These are phyloP conservation scores for Fragaria nilgerrensis DNA, from an alignment of 306 rosid genomes.

Conservation along the genomic window DNA sequence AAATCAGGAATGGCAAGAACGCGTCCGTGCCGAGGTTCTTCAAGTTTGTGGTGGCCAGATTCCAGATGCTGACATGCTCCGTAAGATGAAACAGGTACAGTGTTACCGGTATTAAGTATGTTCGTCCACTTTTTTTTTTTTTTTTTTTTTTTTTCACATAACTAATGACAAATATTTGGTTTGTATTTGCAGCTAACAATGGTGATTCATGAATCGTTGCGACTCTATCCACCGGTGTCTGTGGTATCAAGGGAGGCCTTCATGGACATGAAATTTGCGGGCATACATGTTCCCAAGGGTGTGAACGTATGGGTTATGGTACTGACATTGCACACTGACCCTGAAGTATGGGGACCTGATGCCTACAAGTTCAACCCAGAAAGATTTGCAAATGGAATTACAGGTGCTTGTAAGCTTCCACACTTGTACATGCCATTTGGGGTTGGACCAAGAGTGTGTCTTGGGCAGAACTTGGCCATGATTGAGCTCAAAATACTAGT, in stretches of 20 bases:
- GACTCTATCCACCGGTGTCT: constrained; percentile 20
- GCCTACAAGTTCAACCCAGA: constrained; percentile 26
- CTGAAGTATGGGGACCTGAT: constrained; percentile 26
- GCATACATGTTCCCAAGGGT: constrained; percentile 17
- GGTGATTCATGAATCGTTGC: constrained; percentile 32
- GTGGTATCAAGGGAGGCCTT: constrained; percentile 26
- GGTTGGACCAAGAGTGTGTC: constrained; percentile 25
- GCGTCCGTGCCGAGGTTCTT: constrained; percentile 37
- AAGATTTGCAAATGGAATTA: constrained; percentile 18
- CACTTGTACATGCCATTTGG: constrained; percentile 30
- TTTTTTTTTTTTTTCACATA: no score
- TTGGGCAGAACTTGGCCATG: constrained; percentile 22
- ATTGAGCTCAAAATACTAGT: constrained; percentile 13
- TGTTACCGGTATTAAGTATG: neutral
- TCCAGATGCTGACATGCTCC: constrained; percentile 40
- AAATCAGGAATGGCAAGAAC: constrained; percentile 44
- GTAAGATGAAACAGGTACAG: constrained; percentile 42
- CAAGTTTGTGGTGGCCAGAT: constrained; percentile 27
- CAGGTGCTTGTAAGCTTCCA: constrained; percentile 31
- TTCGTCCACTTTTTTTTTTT: neutral
- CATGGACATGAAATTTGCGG: constrained; percentile 20
- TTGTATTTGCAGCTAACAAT: constrained; percentile 18
- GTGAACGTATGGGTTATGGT: constrained; percentile 21
- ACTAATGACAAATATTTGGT: neutral
- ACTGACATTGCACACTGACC: constrained; percentile 13